Conservation (phyloP, 2,329 filamentous ascomycete species). For the Fusarium hainanense region DNA sequence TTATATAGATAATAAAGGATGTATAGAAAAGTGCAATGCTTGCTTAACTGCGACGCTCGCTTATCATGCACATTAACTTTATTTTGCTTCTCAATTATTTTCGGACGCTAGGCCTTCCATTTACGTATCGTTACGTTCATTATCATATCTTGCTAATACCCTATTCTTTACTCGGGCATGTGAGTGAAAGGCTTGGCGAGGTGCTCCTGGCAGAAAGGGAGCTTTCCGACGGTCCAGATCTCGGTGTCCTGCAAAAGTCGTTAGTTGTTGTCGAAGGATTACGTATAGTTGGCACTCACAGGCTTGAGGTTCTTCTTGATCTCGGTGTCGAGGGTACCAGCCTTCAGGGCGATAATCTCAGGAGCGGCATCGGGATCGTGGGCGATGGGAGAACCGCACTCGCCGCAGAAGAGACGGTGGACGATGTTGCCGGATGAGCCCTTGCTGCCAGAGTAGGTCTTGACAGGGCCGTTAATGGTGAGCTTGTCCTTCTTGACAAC, state of each 20-base stretch:
- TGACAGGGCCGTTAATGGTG: conserved; percentile 70
- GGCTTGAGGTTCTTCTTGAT: conserved; percentile 77
- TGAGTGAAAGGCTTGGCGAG: conserved; percentile 71
- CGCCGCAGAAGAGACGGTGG: conserved; percentile 75
- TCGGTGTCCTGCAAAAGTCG: conserved; percentile 66
- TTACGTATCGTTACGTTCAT: conserved; percentile 6
- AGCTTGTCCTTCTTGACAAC: conserved; percentile 75
- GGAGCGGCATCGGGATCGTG: conserved; percentile 78
- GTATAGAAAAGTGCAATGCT: too few species aligned
- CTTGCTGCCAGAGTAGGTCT: conserved; percentile 68
- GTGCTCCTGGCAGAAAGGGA: conserved; percentile 75
- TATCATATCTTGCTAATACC: not conserved
- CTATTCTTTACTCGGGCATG: conserved; percentile 66
- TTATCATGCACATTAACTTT: too few species aligned
- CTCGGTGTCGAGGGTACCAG: conserved; percentile 70
- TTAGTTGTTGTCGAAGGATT: conserved; percentile 10
- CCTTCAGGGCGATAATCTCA: conserved; percentile 76
- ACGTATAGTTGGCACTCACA: conserved; percentile 51
- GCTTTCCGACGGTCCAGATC: conserved; percentile 76
- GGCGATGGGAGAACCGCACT: conserved; percentile 76
- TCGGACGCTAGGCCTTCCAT: not conserved
- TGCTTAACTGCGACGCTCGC: too few species aligned
- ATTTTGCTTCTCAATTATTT: conserved; percentile 4
- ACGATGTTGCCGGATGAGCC: conserved; percentile 71
- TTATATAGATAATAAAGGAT: too few species aligned